phyloP scores from a whole-genome alignment of 225 moss, liverwort and hornwort species.

The Polytrichum formosum region DNA sequence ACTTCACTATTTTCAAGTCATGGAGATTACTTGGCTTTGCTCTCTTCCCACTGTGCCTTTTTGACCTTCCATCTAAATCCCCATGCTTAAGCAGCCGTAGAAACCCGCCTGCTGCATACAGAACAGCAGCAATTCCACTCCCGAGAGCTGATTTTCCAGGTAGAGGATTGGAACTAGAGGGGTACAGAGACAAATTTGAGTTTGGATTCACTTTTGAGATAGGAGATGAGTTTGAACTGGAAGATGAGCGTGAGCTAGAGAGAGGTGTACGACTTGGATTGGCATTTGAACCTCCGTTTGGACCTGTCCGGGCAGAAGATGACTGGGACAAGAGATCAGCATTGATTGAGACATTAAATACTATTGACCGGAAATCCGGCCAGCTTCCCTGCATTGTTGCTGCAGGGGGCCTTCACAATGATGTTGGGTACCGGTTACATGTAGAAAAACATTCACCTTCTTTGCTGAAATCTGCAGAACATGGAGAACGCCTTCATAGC shows the following conservation, averaged over 20 bases:
- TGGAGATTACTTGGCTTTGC: slow-evolving; percentile 8
- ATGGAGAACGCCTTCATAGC: too few relatives aligned
- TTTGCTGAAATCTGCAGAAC: too few relatives aligned
- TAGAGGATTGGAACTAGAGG: slow-evolving; percentile 18
- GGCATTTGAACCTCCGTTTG: slow-evolving; percentile 12
- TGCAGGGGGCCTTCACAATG: not conserved
- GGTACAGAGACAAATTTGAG: slow-evolving; percentile 19
- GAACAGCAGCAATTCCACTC: slow-evolving; percentile 44
- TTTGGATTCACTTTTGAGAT: slow-evolving; percentile 23
- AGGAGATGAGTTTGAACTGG: slow-evolving; percentile 19
- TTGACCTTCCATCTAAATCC: slow-evolving; percentile 22
- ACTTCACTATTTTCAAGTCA: slow-evolving; percentile 15
- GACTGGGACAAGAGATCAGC: slow-evolving; percentile 16
- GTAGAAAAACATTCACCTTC: too few relatives aligned
- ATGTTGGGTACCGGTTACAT: too few relatives aligned
- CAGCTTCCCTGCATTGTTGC: slow-evolving; percentile 56
- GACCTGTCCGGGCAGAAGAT: slow-evolving; percentile 22
- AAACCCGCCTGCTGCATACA: slow-evolving; percentile 51
- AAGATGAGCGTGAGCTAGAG: slow-evolving; percentile 17
- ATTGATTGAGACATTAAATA: slow-evolving; percentile 28
- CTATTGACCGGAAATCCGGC: slow-evolving; percentile 44
- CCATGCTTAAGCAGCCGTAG: slow-evolving; percentile 32
- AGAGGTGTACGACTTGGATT: slow-evolving; percentile 17
- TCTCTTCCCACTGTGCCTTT: slow-evolving; percentile 15
- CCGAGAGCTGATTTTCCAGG: slow-evolving; percentile 41